These are phyloP conservation scores for Tubosaeta sp. DNA, from an alignment of 768 basidiomycete genomes.

Conservation along the genomic window DNA sequence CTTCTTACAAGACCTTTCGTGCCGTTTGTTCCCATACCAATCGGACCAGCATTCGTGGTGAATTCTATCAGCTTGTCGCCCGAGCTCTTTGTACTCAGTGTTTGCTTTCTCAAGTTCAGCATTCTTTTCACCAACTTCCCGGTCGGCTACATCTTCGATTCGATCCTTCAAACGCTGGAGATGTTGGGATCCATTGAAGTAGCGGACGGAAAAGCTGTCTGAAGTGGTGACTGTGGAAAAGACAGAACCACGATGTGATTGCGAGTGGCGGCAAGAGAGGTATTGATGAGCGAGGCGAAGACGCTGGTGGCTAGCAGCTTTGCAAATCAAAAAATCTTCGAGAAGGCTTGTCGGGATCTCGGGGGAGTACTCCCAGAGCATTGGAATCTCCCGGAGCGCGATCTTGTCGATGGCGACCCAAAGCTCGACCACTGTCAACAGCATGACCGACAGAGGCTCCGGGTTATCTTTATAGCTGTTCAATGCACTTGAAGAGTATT, in stretches of 20 bases:
- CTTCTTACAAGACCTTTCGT: neutral
- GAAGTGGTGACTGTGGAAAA: slow-evolving; percentile 24
- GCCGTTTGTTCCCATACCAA: neutral
- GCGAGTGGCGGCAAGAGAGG: slow-evolving; percentile 27
- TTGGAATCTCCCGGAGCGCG: slow-evolving; percentile 13
- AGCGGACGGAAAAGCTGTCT: slow-evolving; percentile 29
- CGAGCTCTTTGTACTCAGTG: slow-evolving; percentile 14
- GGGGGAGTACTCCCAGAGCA: slow-evolving; percentile 30
- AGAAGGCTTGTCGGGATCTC: slow-evolving; percentile 27
- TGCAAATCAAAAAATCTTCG: slow-evolving; percentile 28
- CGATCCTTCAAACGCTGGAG: slow-evolving; percentile 22
- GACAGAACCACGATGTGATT: slow-evolving; percentile 24
- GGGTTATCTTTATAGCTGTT: neutral
- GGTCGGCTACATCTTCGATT: slow-evolving; percentile 29
- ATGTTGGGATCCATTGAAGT: neutral
- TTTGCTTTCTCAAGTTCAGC: slow-evolving; percentile 26
- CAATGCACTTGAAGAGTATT: neutral
- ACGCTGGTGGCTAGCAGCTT: slow-evolving; percentile 23
- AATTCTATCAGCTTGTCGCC: neutral
- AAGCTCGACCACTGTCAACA: slow-evolving; percentile 36
- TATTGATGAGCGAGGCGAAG: slow-evolving; percentile 27
- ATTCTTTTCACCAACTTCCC: slow-evolving; percentile 18
- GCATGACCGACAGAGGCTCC: slow-evolving; percentile 39
- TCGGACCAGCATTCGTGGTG: neutral
- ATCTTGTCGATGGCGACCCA: slow-evolving; percentile 35